Base-by-base conservation (phyloP, 306 rosid species). In the Glycyrrhiza uralensis region DNA sequence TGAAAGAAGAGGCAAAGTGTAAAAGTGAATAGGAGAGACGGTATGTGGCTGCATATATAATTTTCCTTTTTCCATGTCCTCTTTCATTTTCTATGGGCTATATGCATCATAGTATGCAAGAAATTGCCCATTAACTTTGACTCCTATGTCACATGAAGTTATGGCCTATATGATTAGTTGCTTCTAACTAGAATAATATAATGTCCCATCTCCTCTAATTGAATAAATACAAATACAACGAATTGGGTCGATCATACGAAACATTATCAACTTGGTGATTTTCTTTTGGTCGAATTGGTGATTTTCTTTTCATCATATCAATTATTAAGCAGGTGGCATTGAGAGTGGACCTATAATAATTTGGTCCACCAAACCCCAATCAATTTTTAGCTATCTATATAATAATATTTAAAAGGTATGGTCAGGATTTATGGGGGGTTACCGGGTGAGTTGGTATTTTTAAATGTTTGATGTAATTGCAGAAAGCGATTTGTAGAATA, bases 181-280 rank as follows among this genome's bases (percentile, higher is more conserved):
- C 67, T 18, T 19, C 28, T 35, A 10, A 60, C 4, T 59, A 33
- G 10, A n/a, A n/a, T n/a, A 35, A 39, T 38, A 62, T 24, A 62
- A 38, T 39, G 20, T 62, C 69, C 33, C 69, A 38, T 62, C 20
- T 20, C 12, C 19, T 13, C 39, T 8, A 50, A 15, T 17, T n/a
- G n/a, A n/a, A n/a, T 14, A 24, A 7, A 47, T 73, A 23, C 42
- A 73, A 14, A 49, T 61, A 36, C 76, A 56, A 56, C 10, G 67
- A 71, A 71, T 15, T 26, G 67, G 57, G 66, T 56, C 57, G 9
- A n/a, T n/a, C n/a, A 1, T 10, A 18, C 4, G 4, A 10, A 26
- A 4, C 29, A 70, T 2, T 18, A 50, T 33, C 62, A 68, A 35
- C 39, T 24, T 49, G n/a, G n/a, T n/a, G n/a, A n/a, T n/a, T n/a